Evolutionary conservation across 495 filamentous ascomycete genomes (phyloP), one percentile per base, ranked within the genome.

Genomic region (Sordaria brevicollis): DNA sequence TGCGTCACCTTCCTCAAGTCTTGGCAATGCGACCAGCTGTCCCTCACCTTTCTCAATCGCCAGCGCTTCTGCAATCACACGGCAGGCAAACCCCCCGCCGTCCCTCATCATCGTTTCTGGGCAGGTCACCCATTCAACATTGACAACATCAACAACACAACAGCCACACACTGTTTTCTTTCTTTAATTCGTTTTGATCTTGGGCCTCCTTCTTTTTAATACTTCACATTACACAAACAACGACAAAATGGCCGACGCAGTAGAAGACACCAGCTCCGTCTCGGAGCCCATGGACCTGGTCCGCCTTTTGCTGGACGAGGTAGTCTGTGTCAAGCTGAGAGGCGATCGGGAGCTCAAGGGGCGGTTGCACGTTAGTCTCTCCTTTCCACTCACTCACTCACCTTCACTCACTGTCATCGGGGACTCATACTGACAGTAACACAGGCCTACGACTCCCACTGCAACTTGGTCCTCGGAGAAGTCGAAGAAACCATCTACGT

Each of bases 391-490:
- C 38, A 21, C 36, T 17, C 39, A n/a, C n/a, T 36, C 39, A n/a
- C 25, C 34, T 35, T 35, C 34, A 17, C 43, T 3, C 35, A 25
- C 10, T 3, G 1, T 29, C 17, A n/a, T 54, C 9, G 71, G 49
- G 67, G 5, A 69, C 67, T 36, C 68, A 15, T 29, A 54, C 71
- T 76, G 67, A 72, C 2, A 11, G 4, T n/a, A 13, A 66, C 2
- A 10, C 74, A 99, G 96, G 95, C 94, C 36, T 99, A 97, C 79
- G 95, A 99, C 78, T 95, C 92, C 75, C 95, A 99, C 79, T 98
- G 95, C 87, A 99, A 99, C 77, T 81, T 98, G n/a, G 92, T 99
- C 5, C 85, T 99, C 3, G 95, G 96, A 5, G 96, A 99, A 65
- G 95, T 97, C 9, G 93, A 97, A 77, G 95, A 99, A 84, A 98